Evolutionary conservation across 257 asterid species (phyloP).

Genomic region (Solanum sejunctum): DNA sequence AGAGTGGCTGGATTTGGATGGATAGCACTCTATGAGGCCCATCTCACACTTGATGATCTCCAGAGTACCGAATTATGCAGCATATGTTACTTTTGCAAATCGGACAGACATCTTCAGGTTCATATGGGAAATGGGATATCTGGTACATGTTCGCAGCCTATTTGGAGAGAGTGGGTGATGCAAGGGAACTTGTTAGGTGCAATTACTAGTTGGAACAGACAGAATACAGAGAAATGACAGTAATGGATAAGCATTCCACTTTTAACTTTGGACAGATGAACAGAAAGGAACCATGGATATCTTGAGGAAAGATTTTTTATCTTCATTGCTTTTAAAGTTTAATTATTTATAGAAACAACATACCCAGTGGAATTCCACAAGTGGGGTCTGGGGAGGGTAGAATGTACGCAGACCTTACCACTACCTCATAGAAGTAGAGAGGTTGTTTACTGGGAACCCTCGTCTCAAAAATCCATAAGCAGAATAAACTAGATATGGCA

Average conservation of each 20-base stretch:
- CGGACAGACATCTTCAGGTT: neutral
- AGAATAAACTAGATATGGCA: no score
- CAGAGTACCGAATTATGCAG: neutral
- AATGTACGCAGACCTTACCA: no score
- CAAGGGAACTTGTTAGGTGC: neutral
- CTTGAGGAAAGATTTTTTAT: neutral
- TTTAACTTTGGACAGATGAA: neutral
- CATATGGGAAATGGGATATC: neutral
- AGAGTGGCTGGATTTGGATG: neutral
- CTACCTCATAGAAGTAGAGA: no score
- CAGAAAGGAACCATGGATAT: neutral
- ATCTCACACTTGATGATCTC: neutral
- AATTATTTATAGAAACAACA: neutral
- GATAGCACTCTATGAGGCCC: neutral
- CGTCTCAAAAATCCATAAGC: no score
- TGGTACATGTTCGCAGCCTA: neutral
- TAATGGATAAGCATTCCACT: neutral
- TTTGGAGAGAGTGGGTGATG: neutral
- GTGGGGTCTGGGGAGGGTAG: no score
- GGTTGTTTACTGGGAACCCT: no score
- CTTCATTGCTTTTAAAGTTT: neutral
- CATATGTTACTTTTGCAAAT: neutral
- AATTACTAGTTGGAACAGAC: neutral
- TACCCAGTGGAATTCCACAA: no score
- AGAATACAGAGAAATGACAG: neutral